Base-by-base conservation (phyloP, 2,329 filamentous ascomycete species). In the Beauveria sp. region DNA sequence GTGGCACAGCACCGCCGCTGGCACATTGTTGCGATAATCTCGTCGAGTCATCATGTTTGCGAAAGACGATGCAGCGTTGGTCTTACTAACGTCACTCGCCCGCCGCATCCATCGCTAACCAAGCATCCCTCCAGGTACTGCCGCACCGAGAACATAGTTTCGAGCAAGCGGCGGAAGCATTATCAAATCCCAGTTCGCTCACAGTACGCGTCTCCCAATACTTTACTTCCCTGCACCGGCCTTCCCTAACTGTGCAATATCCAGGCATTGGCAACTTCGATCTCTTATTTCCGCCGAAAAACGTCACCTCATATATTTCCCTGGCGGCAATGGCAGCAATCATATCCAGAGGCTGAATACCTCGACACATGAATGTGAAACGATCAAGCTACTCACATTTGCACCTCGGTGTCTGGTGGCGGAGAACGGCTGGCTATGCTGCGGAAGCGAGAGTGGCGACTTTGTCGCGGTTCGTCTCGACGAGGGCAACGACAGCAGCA, bases 321-420 rank as follows among this genome's bases (percentile, higher is more conserved):
- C 93, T 42, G 87, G 87, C 66, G 88, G 89, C 62, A 78, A 81
- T 69, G 86, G 91, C 64, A 84, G 88, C 66, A 77, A 79, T 54
- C 77, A 83, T 63, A 76, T 91, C 57, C 88, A 88, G 69, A 82
- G 84, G 42, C 83, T 93, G 62, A 83, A 93, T 69, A 86, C 88
- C 63, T 83, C 76, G 63, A 87, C 83, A 67, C 85, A 80, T 72
- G 89, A 87, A 79, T 87, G 85, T 77, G 90, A 88, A 76, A 88
- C 83, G 64, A 85, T 90, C 73, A 90, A 85, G 58, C 79, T 86
- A 34, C 79, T 93, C 66, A 86, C 81, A 66, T 95, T 87, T 74
- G 83, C 74, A 68, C 89, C 93, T n/a, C 85, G 90, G 76, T 98
- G 93, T 73, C 84, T 97, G 7, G 89, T 91, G n/a, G 89, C 91